Base-by-base conservation (phyloP, 2,329 filamentous ascomycete species). In the Colletotrichum tropicicola region DNA sequence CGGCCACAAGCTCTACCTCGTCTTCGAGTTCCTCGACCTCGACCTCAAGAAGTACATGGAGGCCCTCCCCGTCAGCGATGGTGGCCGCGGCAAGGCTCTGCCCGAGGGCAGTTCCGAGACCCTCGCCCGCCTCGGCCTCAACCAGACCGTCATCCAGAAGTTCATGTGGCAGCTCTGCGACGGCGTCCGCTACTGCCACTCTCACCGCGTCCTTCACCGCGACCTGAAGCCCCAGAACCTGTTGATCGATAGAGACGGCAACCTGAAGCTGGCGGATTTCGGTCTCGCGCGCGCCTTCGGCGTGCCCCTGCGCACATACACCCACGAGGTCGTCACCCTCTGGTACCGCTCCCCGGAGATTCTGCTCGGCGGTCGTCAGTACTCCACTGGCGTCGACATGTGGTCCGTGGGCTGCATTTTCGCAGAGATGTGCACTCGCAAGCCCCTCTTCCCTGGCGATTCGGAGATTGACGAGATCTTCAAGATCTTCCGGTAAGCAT, bases 1-100 rank as follows among this genome's bases (percentile, higher is more conserved):
- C 76, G 93, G 94, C 60, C 93, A 97, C 82, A 97, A 97, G 82
- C 88, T 97, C 53, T 97, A 97, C 79, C 91, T 97, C 49, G 94
- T 97, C 71, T 92, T 94, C 69, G 94, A 97, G 77, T 97, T 92
- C 79, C 90, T 97, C 70, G 94, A 97, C 74, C 85, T 95, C 62
- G 94, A 97, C 73, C 83, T 97, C 71, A 97, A 97, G 83, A 97
- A 97, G 79, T 97, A 97, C 80, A 97, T 97, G 93, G 94, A 97
- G 79, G 88, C 93, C 6, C 86, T 97, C 44, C 93, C 93, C 4
- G 89, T 95, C 63, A 91, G 86, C 73, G 92, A 97, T 73, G 93
- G 93, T 70, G 93, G 93, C 41, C 89, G 93, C 65, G 93, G 93
- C 73, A 96, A 94, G 82, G 87, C 93, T 43, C 83, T 97, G 53